Base-by-base conservation (phyloP, 352 stramenopile genomes). In the Thraustochytrium sp. region DNA sequence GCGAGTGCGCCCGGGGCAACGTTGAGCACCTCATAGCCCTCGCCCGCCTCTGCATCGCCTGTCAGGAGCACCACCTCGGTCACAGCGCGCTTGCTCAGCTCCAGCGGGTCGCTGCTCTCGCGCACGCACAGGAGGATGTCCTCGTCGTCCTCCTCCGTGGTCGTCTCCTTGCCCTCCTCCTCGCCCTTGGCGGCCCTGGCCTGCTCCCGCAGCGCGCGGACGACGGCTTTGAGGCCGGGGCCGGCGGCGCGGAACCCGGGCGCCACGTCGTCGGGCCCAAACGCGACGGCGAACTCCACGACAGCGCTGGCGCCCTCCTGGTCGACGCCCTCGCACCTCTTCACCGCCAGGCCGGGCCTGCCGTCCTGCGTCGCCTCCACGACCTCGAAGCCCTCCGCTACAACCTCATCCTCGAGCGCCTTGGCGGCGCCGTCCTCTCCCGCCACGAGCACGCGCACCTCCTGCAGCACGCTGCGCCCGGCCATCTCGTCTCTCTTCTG, bases 221-320 rank as follows among this genome's bases (percentile, higher is more conserved):
- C 53, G 23, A 46, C 38, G 5, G 63, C 34, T 42, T 61, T 26
- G 5, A 63, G 23, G 46, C 38, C 76, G 38, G 44, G 48, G 8
- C 48, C 53, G 4, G 48, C 46, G 3, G 42, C 36, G 18, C 40
- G 31, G 46, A 80, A 80, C 4, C 68, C 68, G 9, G 48, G 68
- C 21, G 68, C 9, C 18, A 80, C 53, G 23, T 80, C 68, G 51
- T 80, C 68, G 18, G n/a, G 23, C 2, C 68, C 68, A 51, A 80
- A 80, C 13, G 68, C 68, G 48, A 64, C 42, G 21, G 68, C 68
- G 53, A 80, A 9, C 53, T 80, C 68, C 13, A 80, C 68, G 5
- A 80, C 31, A n/a, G 31, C 31, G 11, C 5, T 11, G 4, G 8
- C 26, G 9, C n/a, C 51, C 26, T 80, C 68, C 11, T 8, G n/a